phyloP scores from a whole-genome alignment of 2,329 filamentous ascomycete genomes.

The Penicillium sp. region DNA sequence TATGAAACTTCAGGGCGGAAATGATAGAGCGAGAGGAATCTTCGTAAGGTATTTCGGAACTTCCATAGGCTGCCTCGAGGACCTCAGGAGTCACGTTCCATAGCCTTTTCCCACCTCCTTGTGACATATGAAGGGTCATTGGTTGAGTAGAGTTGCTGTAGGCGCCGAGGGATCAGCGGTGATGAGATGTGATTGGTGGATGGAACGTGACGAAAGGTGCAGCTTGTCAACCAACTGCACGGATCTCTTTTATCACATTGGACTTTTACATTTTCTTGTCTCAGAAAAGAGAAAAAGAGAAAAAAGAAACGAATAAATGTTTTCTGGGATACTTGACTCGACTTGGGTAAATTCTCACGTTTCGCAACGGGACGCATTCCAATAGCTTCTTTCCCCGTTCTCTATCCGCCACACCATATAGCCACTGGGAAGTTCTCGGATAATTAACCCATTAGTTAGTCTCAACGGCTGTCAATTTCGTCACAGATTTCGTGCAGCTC shows the following conservation, averaged over 20 bases:
- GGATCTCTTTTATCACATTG: slow-evolving; percentile 25
- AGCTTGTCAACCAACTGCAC: slow-evolving; percentile 24
- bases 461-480: not conserved
- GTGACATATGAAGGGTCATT: slow-evolving; percentile 8
- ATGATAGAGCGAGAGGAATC: not conserved
- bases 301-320: not conserved
- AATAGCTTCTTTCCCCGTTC: slow-evolving; percentile 1
- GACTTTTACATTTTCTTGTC: slow-evolving; percentile 1
- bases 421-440: not conserved
- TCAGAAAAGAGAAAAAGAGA: slow-evolving; percentile 3
- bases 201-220: slow-evolving; percentile 26
- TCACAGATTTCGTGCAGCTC: not conserved
- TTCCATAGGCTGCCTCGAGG: not conserved
- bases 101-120: not conserved
- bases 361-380: slow-evolving; percentile 6
- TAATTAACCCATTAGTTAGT: not conserved
- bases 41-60: not conserved
- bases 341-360: not conserved
- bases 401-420: not conserved
- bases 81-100: not conserved
- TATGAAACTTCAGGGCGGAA: slow-evolving; percentile 5
- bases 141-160: slow-evolving; percentile 16
- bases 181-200: slow-evolving; percentile 21
- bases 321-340: not conserved
- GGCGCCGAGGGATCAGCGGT: slow-evolving; percentile 24